Base-by-base conservation (phyloP, 148 eudicot genomes). In the Arbutus unedo region DNA sequence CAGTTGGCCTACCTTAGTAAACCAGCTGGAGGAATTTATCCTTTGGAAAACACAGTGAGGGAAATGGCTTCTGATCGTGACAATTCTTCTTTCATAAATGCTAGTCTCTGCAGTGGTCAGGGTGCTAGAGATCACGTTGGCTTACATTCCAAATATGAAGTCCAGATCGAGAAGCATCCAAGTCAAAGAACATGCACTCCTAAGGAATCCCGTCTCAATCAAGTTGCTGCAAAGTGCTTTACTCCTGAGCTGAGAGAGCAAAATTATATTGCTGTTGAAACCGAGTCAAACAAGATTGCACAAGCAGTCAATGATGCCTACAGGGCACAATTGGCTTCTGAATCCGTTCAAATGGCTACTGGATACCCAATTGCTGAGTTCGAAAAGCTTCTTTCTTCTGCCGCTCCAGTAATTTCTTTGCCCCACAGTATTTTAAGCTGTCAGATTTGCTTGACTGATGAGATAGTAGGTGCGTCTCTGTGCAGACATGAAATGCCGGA, bases 361-460 rank as follows among this genome's bases (percentile, higher is more conserved):
- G 93, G 90, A 70, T 83, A 25, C 82, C 90, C 91, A 15, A 73
- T 89, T 81, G 91, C 93, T 11, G 90, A 86, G 85, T 84, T 90
- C 43, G 93, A 90, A 83, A 87, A 80, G 73, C 55, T 90, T 76
- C 81, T 90, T 48, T 74, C 53, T 80, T 86, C 88, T 77, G 90
- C 91, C 31, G 76, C 91, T 62, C 93, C 93, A 55, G 60, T 85
- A 73, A 66, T 90, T 57, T 77, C 81, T 43, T 21, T 81, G 19
- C 44, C 80, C 41, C 23, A 41, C n/a, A 68, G 50, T 78, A 56
- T 56, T 74, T 6, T 44, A 41, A 77, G 45, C 7, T 81, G 85
- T 83, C 77, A 77, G 74, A 53, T 55, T 66, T 62, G 80, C 82
- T 84, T 38, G 53, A 45, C 74, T 59, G 76, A 74, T 74, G 85